Evolutionary conservation across 176 grass and related monocot species (phyloP), one percentile per base, ranked within the genome.

Genomic region (Hordeum marinum): DNA sequence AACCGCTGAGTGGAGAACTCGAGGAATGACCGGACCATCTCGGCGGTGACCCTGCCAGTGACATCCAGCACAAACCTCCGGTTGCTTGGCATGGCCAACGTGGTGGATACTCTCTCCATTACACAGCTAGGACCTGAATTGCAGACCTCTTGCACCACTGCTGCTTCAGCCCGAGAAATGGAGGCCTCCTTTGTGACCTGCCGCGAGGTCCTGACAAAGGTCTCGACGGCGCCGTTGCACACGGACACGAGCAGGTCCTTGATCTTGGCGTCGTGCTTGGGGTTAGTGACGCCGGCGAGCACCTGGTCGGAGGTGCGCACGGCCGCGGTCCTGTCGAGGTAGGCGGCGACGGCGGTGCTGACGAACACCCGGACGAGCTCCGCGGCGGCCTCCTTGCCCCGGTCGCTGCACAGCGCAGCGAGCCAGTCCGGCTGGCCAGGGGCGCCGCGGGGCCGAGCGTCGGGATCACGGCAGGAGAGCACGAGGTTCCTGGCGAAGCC

Each of bases 201-300:
- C 46, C 88, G 89, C 31, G 85, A 95, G 10, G 92, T 95, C 82
- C 88, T 91, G 42, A 98, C 80, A 58, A 95, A 92, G 1, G 95
- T 95, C 61, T 91, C 91, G 1, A 98, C 87, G 8, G 90, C 95
- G 17, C 95, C 95, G n/a, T 98, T 98, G 82, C 95, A 88, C 42
- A 95, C 77, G 11, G 95, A 91, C 4, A 98, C 91, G 4, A 90
- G 79, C 23, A 98, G n/a, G 61, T 95, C 91, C 93, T 95, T 98
- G 84, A 95, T 65, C 89, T 87, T 88, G 25, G 78, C 90, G 79
- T 95, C 92, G 13, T 94, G 87, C 61, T 79, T 93, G 25, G 92
- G 89, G 80, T 92, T 29, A n/a, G 89, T 80, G 65, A 91, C 34
- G 45, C 84, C 85, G 3, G 87, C 21, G 59, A 90, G 70, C 43